Evolutionary conservation across 2,329 filamentous ascomycete species (phyloP).

Genomic region (Aspergillus sp.): DNA sequence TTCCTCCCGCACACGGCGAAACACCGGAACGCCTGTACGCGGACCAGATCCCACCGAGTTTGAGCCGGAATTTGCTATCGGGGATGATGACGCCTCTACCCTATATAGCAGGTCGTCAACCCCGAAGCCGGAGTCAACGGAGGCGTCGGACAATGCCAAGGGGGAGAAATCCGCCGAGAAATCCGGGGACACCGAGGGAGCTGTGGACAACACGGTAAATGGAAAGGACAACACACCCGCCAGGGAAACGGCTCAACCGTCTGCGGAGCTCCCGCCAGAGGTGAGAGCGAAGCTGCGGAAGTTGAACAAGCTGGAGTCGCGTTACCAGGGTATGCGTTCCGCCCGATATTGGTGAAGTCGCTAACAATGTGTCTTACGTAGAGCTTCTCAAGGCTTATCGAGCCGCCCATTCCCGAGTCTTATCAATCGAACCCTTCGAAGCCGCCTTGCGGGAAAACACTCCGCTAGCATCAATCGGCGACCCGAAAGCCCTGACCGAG

Average conservation of each 20-base stretch:
- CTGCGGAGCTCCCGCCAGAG: constrained; percentile 70
- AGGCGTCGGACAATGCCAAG: constrained; percentile 28
- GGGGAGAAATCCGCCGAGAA: constrained; percentile 29
- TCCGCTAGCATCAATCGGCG: constrained; percentile 83
- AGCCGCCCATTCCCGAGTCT: constrained; percentile 83
- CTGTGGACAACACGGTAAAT: constrained; percentile 24
- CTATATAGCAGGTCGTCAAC: constrained; percentile 61
- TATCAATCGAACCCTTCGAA: constrained; percentile 91
- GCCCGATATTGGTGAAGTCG: no score
- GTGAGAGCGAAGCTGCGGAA: constrained; percentile 76
- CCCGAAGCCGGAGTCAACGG: constrained; percentile 55
- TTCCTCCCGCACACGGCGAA: constrained; percentile 37
- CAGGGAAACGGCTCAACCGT: constrained; percentile 30
- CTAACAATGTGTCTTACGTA: constrained; percentile 38
- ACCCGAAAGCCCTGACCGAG: constrained; percentile 82
- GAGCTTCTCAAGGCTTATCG: constrained; percentile 91
- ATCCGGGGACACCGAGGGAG: constrained; percentile 28
- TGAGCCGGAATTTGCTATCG: constrained; percentile 82
- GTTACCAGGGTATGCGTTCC: constrained; percentile 71
- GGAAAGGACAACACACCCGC: constrained; percentile 30
- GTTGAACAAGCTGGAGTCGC: constrained; percentile 85
- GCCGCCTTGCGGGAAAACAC: constrained; percentile 89
- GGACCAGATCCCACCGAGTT: constrained; percentile 84
- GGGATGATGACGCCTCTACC: constrained; percentile 71
- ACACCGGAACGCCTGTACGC: constrained; percentile 53